Base-by-base conservation (phyloP, 2,329 filamentous ascomycete genomes). In the Phialophora expanda region DNA sequence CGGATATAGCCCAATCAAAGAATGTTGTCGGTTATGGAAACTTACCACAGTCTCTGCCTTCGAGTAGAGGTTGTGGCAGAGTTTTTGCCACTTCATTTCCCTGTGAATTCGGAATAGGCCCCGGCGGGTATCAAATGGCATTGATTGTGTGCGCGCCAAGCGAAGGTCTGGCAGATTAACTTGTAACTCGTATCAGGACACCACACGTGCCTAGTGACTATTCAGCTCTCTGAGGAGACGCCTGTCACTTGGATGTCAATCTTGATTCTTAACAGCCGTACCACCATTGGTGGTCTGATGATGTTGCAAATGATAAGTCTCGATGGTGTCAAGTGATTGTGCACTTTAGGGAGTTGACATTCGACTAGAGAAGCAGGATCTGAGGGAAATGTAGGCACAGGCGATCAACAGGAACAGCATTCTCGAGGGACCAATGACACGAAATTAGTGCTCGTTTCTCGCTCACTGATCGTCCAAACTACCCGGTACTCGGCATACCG, bases 1-100 rank as follows among this genome's bases (percentile, higher is more conserved):
- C 14, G 38, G 38, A 44, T 44, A 44, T 44, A 44, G 38, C 38
- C 38, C 38, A 44, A 44, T 44, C 38, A 44, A 44, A n/a, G 38
- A 44, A 44, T 44, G 38, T 44, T 44, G 38, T 17, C 17, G 38
- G 38, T 44, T 3, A n/a, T 44, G 17, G 20, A 41, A 8, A 44
- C 38, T 44, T 44, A 14, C 20, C 48, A 53, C 26, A n/a, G 48
- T 9, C 20, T 44, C 48, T 53, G 17, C 7, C 22, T 12, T 53
- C 48, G 26, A 53, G 11, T 2, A 28, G 48, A n/a, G 20, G 9
- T 26, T 17, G 26, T 26, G 48, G 48, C 20, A 53, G 20, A 53
- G 48, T 53, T 53, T 53, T 44, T 44, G 38, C 17, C 7, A n/a
- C 17, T 44, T 20, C 17, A 7, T 44, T n/a, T 7, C 17, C 38